phyloP scores from a whole-genome alignment of 768 basidiomycete genomes.

The Tricholoma saponaceum region DNA sequence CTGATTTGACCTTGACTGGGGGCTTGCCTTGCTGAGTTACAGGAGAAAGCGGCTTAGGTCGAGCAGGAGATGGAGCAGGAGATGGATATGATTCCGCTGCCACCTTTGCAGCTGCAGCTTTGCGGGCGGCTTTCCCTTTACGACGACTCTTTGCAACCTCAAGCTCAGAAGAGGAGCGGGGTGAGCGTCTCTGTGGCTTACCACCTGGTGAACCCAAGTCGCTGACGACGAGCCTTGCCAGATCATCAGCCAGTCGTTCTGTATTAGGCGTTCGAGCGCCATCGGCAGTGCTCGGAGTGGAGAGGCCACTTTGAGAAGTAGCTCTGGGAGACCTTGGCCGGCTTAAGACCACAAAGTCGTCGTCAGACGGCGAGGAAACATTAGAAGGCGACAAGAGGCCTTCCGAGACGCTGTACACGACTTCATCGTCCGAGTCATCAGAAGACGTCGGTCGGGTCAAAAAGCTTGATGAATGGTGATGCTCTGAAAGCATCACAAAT shows the following conservation, averaged over 20 bases:
- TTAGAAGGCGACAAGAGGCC: slow-evolving; percentile 22
- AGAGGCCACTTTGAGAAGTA: slow-evolving; percentile 2
- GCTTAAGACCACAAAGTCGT: slow-evolving; percentile 47
- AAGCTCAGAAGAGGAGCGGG: background rate
- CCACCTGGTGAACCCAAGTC: background rate
- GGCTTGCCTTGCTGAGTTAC: slow-evolving; percentile 9
- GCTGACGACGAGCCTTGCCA: slow-evolving; percentile 8
- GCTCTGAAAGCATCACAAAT: slow-evolving; percentile 16
- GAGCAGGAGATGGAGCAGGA: slow-evolving; percentile 6
- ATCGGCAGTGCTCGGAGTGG: slow-evolving; percentile 8
- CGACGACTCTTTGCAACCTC: slow-evolving; percentile 3
- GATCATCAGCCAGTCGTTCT: slow-evolving; percentile 6
- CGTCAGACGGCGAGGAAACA: slow-evolving; percentile 32
- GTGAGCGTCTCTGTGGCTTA: background rate
- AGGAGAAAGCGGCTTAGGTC: slow-evolving; percentile 5
- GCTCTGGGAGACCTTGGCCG: slow-evolving; percentile 8
- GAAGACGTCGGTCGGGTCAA: slow-evolving; percentile 14
- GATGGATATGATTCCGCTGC: slow-evolving; percentile 5
- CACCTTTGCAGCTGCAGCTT: slow-evolving; percentile 3
- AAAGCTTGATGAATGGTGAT: background rate
- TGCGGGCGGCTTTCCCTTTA: slow-evolving; percentile 8
- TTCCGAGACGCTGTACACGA: slow-evolving; percentile 46
- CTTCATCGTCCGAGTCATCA: slow-evolving; percentile 51
- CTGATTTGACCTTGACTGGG: slow-evolving; percentile 3
- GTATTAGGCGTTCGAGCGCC: slow-evolving; percentile 4